Evolutionary conservation across 2,329 filamentous ascomycete species (phyloP).

Genomic region (Pestalotiopsis sp.): DNA sequence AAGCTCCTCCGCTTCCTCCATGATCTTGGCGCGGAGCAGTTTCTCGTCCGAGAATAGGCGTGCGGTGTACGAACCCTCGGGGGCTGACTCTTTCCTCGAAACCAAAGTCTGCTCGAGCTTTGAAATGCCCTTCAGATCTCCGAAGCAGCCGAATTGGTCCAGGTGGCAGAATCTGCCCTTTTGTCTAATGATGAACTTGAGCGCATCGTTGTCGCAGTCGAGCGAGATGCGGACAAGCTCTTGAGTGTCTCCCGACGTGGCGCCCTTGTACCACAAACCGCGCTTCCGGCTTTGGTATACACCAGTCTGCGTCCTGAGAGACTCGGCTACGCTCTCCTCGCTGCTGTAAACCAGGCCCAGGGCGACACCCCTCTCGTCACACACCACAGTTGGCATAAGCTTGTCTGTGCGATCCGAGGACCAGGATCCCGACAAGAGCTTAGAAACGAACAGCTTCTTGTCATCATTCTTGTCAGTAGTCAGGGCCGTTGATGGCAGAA

Average conservation of each 20-base stretch:
- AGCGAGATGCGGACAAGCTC: constrained; percentile 80
- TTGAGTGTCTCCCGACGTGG: constrained; percentile 91
- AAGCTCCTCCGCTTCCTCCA: constrained; percentile 96
- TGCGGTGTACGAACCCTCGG: constrained; percentile 89
- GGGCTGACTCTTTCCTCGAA: constrained; percentile 78
- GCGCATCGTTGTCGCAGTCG: constrained; percentile 91
- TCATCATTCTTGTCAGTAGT: constrained; percentile 66
- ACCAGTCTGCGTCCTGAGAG: constrained; percentile 73
- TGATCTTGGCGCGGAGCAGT: constrained; percentile 90
- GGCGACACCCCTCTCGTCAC: constrained; percentile 80
- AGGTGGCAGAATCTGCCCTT: constrained; percentile 94
- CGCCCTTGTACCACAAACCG: constrained; percentile 95
- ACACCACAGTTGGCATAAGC: constrained; percentile 86
- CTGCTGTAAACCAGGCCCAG: constrained; percentile 94
- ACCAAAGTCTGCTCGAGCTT: constrained; percentile 85
- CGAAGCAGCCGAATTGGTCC: constrained; percentile 90
- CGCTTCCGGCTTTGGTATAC: constrained; percentile 97
- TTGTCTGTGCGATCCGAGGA: constrained; percentile 81
- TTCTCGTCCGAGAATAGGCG: constrained; percentile 90
- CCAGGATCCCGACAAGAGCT: constrained; percentile 73
- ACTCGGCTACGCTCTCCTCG: constrained; percentile 84
- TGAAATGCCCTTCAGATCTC: constrained; percentile 76
- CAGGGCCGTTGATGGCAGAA: constrained; percentile 70
- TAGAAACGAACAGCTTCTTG: constrained; percentile 63
- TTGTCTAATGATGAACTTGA: constrained; percentile 88